These are phyloP conservation scores for Schizophyllum commune DNA, from an alignment of 1,284 basidiomycete genomes.

Conservation along the genomic window DNA sequence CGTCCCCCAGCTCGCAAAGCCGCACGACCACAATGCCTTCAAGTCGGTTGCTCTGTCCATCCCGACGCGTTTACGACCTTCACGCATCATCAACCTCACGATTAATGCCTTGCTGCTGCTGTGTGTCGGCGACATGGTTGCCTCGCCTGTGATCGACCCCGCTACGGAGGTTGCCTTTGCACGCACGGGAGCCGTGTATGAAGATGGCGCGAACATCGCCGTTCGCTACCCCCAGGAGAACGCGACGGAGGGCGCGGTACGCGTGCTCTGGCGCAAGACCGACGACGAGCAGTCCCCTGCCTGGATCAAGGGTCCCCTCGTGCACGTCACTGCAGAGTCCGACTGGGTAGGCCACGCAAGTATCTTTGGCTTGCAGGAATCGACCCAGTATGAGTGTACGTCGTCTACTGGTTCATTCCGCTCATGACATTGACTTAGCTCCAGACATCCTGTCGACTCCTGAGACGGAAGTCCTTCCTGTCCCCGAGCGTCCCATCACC, in stretches of 20 bases:
- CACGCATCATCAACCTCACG: slow-evolving; percentile 31
- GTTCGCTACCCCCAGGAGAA: slow-evolving; percentile 46
- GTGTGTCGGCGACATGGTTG: slow-evolving; percentile 42
- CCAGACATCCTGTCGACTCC: slow-evolving; percentile 45
- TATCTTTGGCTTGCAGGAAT: slow-evolving; percentile 59
- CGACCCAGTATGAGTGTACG: slow-evolving; percentile 68
- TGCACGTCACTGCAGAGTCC: slow-evolving; percentile 34
- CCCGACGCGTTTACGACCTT: slow-evolving; percentile 30
- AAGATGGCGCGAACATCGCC: slow-evolving; percentile 53
- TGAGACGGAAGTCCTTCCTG: slow-evolving; percentile 38
- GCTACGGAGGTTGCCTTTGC: slow-evolving; percentile 52
- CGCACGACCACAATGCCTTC: slow-evolving; percentile 13
- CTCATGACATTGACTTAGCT: slow-evolving; percentile 6
- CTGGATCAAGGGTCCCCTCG: slow-evolving; percentile 49
- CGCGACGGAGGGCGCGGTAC: slow-evolving; percentile 24
- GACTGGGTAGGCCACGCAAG: slow-evolving; percentile 64
- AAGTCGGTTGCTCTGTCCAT: slow-evolving; percentile 33
- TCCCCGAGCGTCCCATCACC: slow-evolving; percentile 24
- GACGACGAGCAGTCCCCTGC: slow-evolving; percentile 11
- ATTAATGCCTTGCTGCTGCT: slow-evolving; percentile 47
- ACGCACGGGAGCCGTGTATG: slow-evolving; percentile 61
- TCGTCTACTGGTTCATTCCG: slow-evolving; percentile 13
- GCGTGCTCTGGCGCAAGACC: slow-evolving; percentile 37
- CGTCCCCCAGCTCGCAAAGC: background rate
- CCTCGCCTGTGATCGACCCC: slow-evolving; percentile 44